Evolutionary conservation across 2,329 filamentous ascomycete genomes (phyloP).

Genomic region (Cladophialophora immunda): DNA sequence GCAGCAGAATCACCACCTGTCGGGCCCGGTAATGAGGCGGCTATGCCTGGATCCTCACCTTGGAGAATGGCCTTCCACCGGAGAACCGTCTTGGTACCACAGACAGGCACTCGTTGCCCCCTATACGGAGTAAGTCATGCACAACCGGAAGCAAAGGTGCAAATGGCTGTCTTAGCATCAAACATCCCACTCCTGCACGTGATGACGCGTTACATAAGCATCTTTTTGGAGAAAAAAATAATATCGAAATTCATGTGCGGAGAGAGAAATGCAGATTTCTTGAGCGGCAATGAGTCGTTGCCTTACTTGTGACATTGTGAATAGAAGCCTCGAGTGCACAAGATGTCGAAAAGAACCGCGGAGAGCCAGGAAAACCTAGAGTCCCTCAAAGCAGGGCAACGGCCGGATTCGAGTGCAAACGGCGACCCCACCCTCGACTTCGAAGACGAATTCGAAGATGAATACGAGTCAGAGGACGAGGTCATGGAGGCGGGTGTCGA

Average conservation of each 20-base stretch:
- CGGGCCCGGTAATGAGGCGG: conserved; percentile 12
- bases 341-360: conserved; percentile 69
- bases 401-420: conserved; percentile 61
- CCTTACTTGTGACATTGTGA: background rate
- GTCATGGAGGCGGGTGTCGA: conserved; percentile 94
- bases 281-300: background rate
- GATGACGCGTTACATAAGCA: conserved; percentile 23
- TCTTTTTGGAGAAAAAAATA: conserved; percentile 23
- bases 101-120: background rate
- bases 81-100: background rate
- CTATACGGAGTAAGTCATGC: background rate
- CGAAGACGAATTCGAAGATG: conserved; percentile 88
- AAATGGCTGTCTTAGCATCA: background rate
- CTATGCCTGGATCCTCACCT: conserved; percentile 2
- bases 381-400: conserved; percentile 68
- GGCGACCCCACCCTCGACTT: conserved; percentile 63
- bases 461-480: conserved; percentile 93
- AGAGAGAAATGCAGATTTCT: conserved; percentile 1
- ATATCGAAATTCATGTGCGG: conserved; percentile 23
- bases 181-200: background rate
- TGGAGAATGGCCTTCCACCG: background rate
- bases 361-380: conserved; percentile 61
- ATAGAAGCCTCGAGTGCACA: background rate
- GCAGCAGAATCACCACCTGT: conserved; percentile 1
- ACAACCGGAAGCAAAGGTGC: background rate